These are phyloP conservation scores for Phytophthora tentaculata DNA, from an alignment of 352 stramenopile genomes.

Conservation along the genomic window DNA sequence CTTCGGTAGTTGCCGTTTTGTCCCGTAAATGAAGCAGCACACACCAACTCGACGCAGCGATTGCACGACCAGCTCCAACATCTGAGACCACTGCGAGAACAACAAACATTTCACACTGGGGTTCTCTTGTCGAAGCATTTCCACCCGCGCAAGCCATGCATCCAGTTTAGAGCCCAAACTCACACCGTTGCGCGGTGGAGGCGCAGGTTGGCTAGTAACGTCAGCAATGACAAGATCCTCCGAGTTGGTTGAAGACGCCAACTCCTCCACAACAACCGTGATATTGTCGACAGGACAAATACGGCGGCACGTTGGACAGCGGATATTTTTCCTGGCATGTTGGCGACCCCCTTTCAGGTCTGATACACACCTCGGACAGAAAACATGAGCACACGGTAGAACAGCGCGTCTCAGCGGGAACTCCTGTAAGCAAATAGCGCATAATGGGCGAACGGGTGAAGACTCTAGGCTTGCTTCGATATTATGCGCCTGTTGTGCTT, in stretches of 20 bases:
- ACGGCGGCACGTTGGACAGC: constrained; percentile 68
- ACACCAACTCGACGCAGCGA: constrained; percentile 54
- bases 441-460: constrained; percentile 37
- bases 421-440: constrained; percentile 81
- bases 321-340: constrained; percentile 34
- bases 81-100: constrained; percentile 93
- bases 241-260: constrained; percentile 2
- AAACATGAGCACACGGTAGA: constrained; percentile 88
- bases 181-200: constrained; percentile 9
- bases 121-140: constrained; percentile 50
- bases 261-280: constrained; percentile 32
- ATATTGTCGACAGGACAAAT: constrained; percentile 30
- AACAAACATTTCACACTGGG: constrained; percentile 87
- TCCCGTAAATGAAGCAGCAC: constrained; percentile 73
- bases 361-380: constrained; percentile 63
- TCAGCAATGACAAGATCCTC: background rate
- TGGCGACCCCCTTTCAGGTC: constrained; percentile 36
- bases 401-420: constrained; percentile 72
- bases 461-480: background rate
- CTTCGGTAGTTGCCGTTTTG: constrained; percentile 56
- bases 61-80: constrained; percentile 52
- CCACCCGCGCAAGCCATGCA: constrained; percentile 57
- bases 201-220: background rate
- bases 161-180: constrained; percentile 81
- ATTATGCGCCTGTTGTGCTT: constrained; percentile 1